Evolutionary conservation across 345 rosid species (phyloP).

Genomic region (Arabidopsis arenosa): DNA sequence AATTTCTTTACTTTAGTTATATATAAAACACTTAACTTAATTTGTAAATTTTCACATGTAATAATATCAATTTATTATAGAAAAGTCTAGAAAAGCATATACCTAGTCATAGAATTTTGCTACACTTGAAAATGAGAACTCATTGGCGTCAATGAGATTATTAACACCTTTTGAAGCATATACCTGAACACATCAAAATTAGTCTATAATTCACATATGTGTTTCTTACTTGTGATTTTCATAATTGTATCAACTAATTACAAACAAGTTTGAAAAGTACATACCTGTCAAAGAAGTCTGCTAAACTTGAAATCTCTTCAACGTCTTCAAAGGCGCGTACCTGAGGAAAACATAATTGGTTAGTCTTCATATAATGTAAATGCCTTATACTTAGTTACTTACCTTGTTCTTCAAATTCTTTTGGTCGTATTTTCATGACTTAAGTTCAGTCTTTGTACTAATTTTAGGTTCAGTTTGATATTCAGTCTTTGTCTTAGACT

Average conservation of each 20-base stretch:
- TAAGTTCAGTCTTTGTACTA: not conserved
- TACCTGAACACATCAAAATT: not conserved
- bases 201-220: not conserved
- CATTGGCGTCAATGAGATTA: not conserved
- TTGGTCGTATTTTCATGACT: not conserved
- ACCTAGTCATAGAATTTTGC: not conserved
- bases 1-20: not conserved
- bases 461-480: not conserved
- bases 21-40: not conserved
- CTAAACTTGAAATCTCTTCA: not conserved
- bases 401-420: not conserved
- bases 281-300: constrained; percentile 3
- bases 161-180: not conserved
- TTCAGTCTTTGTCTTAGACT: not conserved
- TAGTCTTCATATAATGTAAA: not conserved
- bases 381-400: not conserved
- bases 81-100: not conserved
- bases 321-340: not conserved
- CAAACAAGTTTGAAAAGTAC: not conserved
- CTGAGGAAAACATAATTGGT: not conserved
- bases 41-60: not conserved
- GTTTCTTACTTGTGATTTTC: not conserved
- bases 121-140: not conserved
- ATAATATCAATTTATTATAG: not conserved
- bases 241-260: constrained; percentile 4